Evolutionary conservation across 495 filamentous ascomycete species (phyloP).

Genomic region (Cercophora samala): DNA sequence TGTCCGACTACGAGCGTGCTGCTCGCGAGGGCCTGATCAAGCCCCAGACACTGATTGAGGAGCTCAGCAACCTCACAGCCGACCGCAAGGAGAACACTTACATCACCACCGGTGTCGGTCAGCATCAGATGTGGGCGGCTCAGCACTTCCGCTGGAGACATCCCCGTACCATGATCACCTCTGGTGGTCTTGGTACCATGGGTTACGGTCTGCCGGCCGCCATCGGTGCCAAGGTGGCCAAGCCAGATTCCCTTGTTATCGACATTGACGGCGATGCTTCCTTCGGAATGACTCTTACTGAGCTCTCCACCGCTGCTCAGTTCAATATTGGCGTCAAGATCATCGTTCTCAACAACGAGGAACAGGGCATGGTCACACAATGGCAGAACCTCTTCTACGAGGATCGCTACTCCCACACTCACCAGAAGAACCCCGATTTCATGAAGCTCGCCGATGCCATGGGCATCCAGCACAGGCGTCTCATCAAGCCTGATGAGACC

Average conservation of each 20-base stretch:
- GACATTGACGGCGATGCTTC: slow-evolving; percentile 96
- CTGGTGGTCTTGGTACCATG: slow-evolving; percentile 92
- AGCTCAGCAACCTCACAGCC: slow-evolving; percentile 70
- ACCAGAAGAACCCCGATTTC: slow-evolving; percentile 85
- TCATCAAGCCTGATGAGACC: slow-evolving; percentile 66
- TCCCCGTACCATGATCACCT: slow-evolving; percentile 85
- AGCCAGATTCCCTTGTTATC: slow-evolving; percentile 79
- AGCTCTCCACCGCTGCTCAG: slow-evolving; percentile 83
- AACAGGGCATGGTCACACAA: slow-evolving; percentile 96
- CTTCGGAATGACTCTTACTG: slow-evolving; percentile 94
- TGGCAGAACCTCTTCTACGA: slow-evolving; percentile 94
- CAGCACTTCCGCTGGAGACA: slow-evolving; percentile 91
- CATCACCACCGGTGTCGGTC: slow-evolving; percentile 88
- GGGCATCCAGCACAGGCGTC: slow-evolving; percentile 67
- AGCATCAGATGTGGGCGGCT: slow-evolving; percentile 97
- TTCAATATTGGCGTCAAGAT: slow-evolving; percentile 93
- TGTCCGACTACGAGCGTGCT: slow-evolving; percentile 68
- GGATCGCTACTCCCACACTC: slow-evolving; percentile 86
- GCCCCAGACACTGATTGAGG: slow-evolving; percentile 81
- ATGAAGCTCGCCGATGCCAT: slow-evolving; percentile 81
- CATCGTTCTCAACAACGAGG: slow-evolving; percentile 91
- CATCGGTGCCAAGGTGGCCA: slow-evolving; percentile 90
- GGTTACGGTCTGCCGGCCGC: slow-evolving; percentile 89
- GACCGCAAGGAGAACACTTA: slow-evolving; percentile 73
- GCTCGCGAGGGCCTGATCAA: slow-evolving; percentile 71